Evolutionary conservation across 495 filamentous ascomycete genomes (phyloP), one percentile per base, ranked within the genome.

Genomic region (Barbatosphaeria neglecta): DNA sequence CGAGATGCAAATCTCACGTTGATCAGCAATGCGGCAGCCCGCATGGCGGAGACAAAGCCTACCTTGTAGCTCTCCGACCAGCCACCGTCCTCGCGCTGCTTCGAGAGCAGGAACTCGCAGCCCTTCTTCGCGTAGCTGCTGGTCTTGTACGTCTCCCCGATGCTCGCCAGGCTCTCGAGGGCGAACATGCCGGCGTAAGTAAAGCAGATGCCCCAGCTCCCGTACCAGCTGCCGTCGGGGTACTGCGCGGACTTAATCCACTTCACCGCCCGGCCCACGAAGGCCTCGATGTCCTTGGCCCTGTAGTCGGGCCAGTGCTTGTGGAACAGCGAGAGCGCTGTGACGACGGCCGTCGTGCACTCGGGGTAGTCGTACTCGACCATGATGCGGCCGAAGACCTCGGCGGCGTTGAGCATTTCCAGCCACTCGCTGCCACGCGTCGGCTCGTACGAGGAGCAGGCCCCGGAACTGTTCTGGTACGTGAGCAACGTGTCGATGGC

Each of bases 381-480:
- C 92, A 98, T 97, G 61, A 98, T 97, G 11, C 81, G 76, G 15
- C 90, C 93, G 58, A 98, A 98, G 0, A 98, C 90, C 58, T 97
- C 93, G 15, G 92, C 93, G 2, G 88, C 90, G 58, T 98, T 98
- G 4, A 98, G 72, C 55, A 77, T 72, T 57, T 98, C 92, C 28
- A 97, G 56, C 61, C 76, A 77, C 42, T 83, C 68, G 1, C 85
- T 83, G 1, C 80, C 90, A 4, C 92, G 81, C 2, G 77, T 81
- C 1, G 81, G 79, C 52, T 98, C 92, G 54, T 97, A 98, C 18
- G 86, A 89, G 2, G 86, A 83, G 61, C 90, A 95, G 22, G 86
- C 90, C 45, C 92, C 93, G 19, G 82, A 82, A 2, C 76, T 60
- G 56, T 96, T 96, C 59, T 97, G 92, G 75, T 95, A 90, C 9